These are phyloP conservation scores for Verticillium nonalfalfae DNA, from an alignment of 2,329 filamentous ascomycete species.

Conservation along the genomic window DNA sequence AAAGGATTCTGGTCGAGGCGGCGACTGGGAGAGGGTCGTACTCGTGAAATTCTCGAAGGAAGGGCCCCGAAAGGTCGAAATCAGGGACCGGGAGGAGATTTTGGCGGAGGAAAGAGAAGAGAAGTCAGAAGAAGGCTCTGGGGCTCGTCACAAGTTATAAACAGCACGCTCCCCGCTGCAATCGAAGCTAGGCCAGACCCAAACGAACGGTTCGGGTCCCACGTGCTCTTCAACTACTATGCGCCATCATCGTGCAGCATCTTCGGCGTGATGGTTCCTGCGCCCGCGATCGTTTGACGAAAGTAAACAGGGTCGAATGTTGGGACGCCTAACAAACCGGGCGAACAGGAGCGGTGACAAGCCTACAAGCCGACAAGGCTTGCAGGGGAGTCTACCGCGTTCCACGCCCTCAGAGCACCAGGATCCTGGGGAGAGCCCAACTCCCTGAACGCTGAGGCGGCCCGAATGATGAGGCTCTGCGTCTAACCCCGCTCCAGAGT, in stretches of 20 bases:
- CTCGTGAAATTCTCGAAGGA: slow-evolving; percentile 46
- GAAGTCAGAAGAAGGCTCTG: slow-evolving; percentile 1
- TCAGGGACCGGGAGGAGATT: slow-evolving; percentile 42
- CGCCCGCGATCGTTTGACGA: neutral
- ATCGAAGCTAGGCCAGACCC: neutral
- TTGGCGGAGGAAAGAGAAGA: slow-evolving; percentile 35
- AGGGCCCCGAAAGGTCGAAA: slow-evolving; percentile 46
- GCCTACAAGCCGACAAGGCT: neutral
- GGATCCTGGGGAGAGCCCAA: neutral
- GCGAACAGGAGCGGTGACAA: neutral
- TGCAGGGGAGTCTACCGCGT: neutral
- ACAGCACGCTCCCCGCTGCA: neutral
- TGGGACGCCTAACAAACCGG: neutral
- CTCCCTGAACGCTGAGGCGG: neutral
- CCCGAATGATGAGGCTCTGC: neutral
- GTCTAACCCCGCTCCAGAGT: neutral
- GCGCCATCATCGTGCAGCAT: neutral
- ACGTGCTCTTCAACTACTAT: neutral
- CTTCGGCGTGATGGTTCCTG: neutral
- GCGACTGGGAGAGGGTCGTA: slow-evolving; percentile 54
- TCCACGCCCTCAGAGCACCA: neutral
- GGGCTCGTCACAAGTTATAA: neutral
- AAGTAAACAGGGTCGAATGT: neutral
- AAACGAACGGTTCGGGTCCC: neutral
- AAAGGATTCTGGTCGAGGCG: slow-evolving; percentile 36